Conservation (phyloP, 2,329 filamentous ascomycete species). For the Tolypocladium cylindrosporum region DNA sequence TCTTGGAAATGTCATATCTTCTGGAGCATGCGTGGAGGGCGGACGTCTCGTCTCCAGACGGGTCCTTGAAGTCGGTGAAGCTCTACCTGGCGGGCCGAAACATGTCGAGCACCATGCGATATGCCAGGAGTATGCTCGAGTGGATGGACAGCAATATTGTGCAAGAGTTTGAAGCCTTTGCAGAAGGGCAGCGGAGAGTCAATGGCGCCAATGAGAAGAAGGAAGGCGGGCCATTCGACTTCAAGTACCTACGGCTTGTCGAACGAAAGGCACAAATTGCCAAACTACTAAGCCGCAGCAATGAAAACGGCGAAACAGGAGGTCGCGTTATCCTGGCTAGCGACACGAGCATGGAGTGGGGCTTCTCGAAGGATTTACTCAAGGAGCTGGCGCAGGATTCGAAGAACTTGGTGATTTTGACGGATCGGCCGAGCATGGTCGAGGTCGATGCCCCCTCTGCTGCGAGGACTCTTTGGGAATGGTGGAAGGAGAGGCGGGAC, state of each 20-base stretch:
- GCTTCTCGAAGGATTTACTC: slow-evolving; percentile 77
- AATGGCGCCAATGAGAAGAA: slow-evolving; percentile 40
- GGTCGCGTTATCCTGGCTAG: slow-evolving; percentile 82
- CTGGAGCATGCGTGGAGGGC: slow-evolving; percentile 85
- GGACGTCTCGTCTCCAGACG: slow-evolving; percentile 43
- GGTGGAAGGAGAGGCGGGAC: slow-evolving; percentile 61
- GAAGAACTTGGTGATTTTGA: slow-evolving; percentile 78
- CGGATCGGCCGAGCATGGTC: slow-evolving; percentile 53
- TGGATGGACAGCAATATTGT: slow-evolving; percentile 99
- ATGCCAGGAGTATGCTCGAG: slow-evolving; percentile 91
- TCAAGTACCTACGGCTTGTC: slow-evolving; percentile 72
- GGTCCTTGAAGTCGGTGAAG: slow-evolving; percentile 41
- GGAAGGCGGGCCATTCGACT: slow-evolving; percentile 72
- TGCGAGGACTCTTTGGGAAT: slow-evolving; percentile 68
- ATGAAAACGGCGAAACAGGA: slow-evolving; percentile 29
- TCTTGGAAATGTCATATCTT: slow-evolving; percentile 84
- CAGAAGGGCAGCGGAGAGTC: slow-evolving; percentile 38
- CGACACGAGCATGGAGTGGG: slow-evolving; percentile 87
- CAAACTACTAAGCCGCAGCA: slow-evolving; percentile 45
- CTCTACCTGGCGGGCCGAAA: slow-evolving; percentile 82
- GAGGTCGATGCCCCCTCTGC: slow-evolving; percentile 41
- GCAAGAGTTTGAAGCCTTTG: slow-evolving; percentile 74
- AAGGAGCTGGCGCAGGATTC: slow-evolving; percentile 63
- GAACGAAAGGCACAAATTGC: slow-evolving; percentile 75
- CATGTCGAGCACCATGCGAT: slow-evolving; percentile 78